Base-by-base conservation (phyloP, 768 basidiomycete genomes). In the Cubamyces sp. region DNA sequence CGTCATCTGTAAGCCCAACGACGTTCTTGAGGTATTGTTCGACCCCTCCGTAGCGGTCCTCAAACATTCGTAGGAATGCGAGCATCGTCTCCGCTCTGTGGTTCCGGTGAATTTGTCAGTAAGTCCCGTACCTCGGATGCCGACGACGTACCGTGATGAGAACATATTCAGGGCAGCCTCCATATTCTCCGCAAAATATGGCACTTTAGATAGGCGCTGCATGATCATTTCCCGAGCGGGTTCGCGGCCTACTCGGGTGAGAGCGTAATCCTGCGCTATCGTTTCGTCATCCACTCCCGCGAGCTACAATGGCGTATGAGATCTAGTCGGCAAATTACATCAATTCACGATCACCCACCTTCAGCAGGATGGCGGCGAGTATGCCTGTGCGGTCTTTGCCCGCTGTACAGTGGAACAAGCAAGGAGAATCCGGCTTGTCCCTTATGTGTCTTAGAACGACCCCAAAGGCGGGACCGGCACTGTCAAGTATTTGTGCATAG, bases 361-460 rank as follows among this genome's bases (percentile, higher is more conserved):
- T 85, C 25, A 93, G 76, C 14, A 92, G 68, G 30, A 93, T 78
- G 6, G 91, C 91, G 15, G 90, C 88, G 40, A 88, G 74, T 23
- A 93, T 76, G 16, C 91, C 92, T 1, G 92, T 93, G 67, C 92
- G 78, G 74, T 94, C 91, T 72, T 93, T 94, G 3, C 92, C 92
- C 26, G 90, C 92, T 56, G 92, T 92, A 66, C 92, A 94, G 67
- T 93, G 90, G 66, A 93, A 90, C 26, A 92, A 63, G 65, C 82
- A 87, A 0, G 81, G 84, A 19, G 84, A 82, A 42, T 81, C 78
- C 69, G 91, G 87, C 57, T 79, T 79, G 68, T 93, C 91, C 58
- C 87, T 78, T 28, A 93, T 80, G 72, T 92, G 89, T 60, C 87
- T 82, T 12, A 94, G 79, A 53, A 94, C 87, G 1, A 78, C 71